Evolutionary conservation across 2,329 filamentous ascomycete species (phyloP), one percentile per base, ranked within the genome.

Genomic region (Fusarium pseudoanthophilum): DNA sequence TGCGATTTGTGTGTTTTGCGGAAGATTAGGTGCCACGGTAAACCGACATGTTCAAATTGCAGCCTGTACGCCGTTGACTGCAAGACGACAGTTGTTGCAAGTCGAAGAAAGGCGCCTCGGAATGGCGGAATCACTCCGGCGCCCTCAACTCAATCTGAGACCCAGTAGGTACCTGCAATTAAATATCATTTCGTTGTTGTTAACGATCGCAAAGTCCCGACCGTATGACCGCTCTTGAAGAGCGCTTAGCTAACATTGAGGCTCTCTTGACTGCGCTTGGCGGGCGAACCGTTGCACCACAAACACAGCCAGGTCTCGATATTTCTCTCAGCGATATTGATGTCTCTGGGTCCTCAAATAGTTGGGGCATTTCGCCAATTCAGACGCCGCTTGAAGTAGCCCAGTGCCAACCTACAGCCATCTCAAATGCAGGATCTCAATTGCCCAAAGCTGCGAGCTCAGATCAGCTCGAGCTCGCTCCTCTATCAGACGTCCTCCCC

Each of bases 1-100:
- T 83, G 82, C 64, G 83, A 84, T 69, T 78, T 81, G 11, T 85
- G 83, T 62, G 83, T 80, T 21, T 76, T 75, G 49, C 82, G 82
- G 66, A 84, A 84, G 73, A 80, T 84, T 55, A 83, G 79, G 57
- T 85, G 83, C 7, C 13, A 30, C 9, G 8, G 30, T 9, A 30
- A 30, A 11, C 30, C 30, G 30, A 30, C 59, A 81, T 85, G 83
- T 48, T 83, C 82, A 11, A 84, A 83, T 53, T 84, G 83, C 49
- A 71, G 75, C 15, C 68, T 83, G 11, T 83, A 84, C 52, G 78
- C 78, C 5, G 76, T 80, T 4, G 67, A 74, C 20, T 84, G 82
- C 65, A 48, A 55, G 55, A 76, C 71, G 32, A 76, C 70, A 3
- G 55, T 37, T 4, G 55, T 36, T 4, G 37, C 57, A 13, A 60